These are phyloP conservation scores for Komagataella ulmi DNA, from an alignment of 805 yeast species.

Conservation along the genomic window DNA sequence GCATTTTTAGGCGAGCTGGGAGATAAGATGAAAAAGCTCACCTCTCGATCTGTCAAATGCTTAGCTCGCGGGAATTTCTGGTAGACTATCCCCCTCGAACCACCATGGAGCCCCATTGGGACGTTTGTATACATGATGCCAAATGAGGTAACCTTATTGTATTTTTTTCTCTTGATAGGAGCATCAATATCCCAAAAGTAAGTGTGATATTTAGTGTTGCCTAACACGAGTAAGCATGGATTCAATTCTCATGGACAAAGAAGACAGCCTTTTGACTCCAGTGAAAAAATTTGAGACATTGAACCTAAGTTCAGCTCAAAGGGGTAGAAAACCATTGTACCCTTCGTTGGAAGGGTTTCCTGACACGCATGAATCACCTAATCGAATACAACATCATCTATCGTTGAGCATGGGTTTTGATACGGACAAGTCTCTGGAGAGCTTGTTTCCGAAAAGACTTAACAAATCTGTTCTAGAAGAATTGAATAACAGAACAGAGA, in stretches of 20 bases:
- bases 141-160: not conserved
- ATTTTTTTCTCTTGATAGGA: not conserved
- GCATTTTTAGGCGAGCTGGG: not conserved
- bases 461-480: constrained; percentile 31
- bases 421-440: constrained; percentile 5
- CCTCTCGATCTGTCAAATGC: not conserved
- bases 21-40: not conserved
- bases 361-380: not conserved
- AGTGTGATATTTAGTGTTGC: not conserved
- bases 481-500: constrained; percentile 25
- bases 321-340: not conserved
- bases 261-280: constrained; percentile 24
- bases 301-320: not conserved
- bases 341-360: not conserved
- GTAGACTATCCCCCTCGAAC: too few relatives aligned
- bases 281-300: constrained; percentile 20
- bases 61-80: too few relatives aligned
- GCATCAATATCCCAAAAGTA: not conserved
- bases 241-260: constrained; percentile 13
- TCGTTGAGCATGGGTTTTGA: not conserved
- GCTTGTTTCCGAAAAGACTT: constrained; percentile 33
- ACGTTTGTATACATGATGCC: not conserved
- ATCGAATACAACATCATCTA: not conserved
- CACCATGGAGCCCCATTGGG: not conserved
- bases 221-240: not conserved